A percentile compares a stretch with the other conserved stretches of the same genome.
Evolutionary conservation across 2,329 filamentous ascomycete genomes (phyloP).

Genomic region (Claviceps capensis): DNA sequence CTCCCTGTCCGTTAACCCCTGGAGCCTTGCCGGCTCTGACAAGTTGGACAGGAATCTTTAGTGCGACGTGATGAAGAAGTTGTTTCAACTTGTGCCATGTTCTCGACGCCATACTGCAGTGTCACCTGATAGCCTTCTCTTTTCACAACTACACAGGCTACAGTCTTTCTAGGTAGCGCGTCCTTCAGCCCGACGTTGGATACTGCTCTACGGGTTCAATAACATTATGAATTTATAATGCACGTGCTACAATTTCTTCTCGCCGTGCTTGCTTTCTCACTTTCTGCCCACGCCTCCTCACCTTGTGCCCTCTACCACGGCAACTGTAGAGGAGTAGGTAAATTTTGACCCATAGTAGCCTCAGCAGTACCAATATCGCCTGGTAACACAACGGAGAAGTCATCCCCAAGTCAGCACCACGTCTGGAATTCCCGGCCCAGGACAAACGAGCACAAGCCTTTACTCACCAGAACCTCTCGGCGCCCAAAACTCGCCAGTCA

Average conservation of each 20-base stretch:
- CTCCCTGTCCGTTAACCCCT: not conserved
- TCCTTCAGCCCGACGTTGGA: no score
- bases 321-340: constrained; percentile 50
- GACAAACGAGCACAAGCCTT: not conserved
- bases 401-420: not conserved
- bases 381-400: constrained; percentile 7
- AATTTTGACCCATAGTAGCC: constrained; percentile 43
- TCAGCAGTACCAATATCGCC: constrained; percentile 60
- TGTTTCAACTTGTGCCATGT: no score
- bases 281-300: not conserved
- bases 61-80: no score
- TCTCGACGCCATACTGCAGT: no score
- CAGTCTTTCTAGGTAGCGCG: no score
- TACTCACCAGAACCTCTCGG: constrained; percentile 51
- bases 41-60: no score
- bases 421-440: not conserved
- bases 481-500: constrained; percentile 61
- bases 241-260: not conserved
- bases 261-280: no score
- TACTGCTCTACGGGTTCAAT: no score
- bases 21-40: not conserved
- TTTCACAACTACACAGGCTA: no score
- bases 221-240: no score
- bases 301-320: constrained; percentile 38
- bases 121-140: no score